Conservation (phyloP, 2,329 filamentous ascomycete genomes). For the Pseudogymnoascus sp. region DNA sequence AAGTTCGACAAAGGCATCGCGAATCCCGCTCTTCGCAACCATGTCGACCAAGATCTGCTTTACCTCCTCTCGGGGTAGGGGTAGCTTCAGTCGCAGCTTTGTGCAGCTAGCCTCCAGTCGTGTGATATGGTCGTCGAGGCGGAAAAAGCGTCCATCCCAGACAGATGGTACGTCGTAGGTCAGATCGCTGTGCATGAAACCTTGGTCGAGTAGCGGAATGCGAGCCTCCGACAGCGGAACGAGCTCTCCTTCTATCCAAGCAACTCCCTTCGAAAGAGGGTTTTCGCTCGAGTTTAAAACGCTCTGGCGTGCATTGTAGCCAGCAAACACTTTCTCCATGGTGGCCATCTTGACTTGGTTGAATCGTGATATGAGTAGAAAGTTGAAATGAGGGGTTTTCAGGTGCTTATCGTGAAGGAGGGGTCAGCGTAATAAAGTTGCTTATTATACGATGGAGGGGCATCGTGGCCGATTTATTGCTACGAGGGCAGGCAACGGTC, state of each 20-base stretch:
- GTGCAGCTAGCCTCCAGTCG: slow-evolving; percentile 36
- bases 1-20: slow-evolving; percentile 41
- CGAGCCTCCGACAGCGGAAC: slow-evolving; percentile 37
- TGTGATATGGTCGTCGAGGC: slow-evolving; percentile 40
- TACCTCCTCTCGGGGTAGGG: slow-evolving; percentile 33
- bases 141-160: slow-evolving; percentile 45
- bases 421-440: not conserved
- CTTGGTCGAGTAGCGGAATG: slow-evolving; percentile 43
- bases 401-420: not conserved
- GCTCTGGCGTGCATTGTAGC: slow-evolving; percentile 27
- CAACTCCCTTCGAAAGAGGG: slow-evolving; percentile 36
- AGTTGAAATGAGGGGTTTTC: not conserved
- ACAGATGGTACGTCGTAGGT: slow-evolving; percentile 45
- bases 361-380: not conserved
- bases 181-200: slow-evolving; percentile 43
- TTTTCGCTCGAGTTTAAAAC: slow-evolving; percentile 30
- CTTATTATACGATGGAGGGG: not conserved
- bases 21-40: slow-evolving; percentile 38
- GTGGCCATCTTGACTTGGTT: slow-evolving; percentile 30
- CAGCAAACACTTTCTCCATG: slow-evolving; percentile 36
- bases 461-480: not conserved
- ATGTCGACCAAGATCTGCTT: slow-evolving; percentile 35
- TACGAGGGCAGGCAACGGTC: not conserved
- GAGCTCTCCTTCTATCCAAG: slow-evolving; percentile 38
- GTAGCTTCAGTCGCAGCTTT: slow-evolving; percentile 38